phyloP scores from a whole-genome alignment of 2,329 filamentous ascomycete genomes.

The Aspergillus intermedius region DNA sequence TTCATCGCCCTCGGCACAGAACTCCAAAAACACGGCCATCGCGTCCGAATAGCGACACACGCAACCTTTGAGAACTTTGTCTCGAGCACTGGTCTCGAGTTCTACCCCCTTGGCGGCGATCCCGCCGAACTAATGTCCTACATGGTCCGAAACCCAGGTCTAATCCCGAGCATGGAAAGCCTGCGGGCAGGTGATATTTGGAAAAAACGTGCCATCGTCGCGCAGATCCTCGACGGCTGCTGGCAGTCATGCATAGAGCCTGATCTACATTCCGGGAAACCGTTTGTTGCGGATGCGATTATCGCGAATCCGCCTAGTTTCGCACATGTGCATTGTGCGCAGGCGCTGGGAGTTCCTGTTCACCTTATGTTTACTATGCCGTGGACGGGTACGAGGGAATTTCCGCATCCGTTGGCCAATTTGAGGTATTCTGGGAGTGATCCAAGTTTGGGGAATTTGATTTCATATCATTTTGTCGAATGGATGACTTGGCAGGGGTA shows the following conservation, averaged over 20 bases:
- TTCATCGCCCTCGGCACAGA: slow-evolving; percentile 52
- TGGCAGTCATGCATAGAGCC: slow-evolving; percentile 36
- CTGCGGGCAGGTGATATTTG: slow-evolving; percentile 30
- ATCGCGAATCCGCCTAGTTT: slow-evolving; percentile 51
- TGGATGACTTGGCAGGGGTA: slow-evolving; percentile 46
- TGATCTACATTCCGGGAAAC: slow-evolving; percentile 22
- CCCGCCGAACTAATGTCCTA: slow-evolving; percentile 49
- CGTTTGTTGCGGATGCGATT: slow-evolving; percentile 49
- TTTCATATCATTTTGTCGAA: slow-evolving; percentile 45
- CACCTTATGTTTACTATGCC: slow-evolving; percentile 52
- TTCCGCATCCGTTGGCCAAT: slow-evolving; percentile 48
- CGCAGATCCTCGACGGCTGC: slow-evolving; percentile 33
- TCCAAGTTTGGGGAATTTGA: slow-evolving; percentile 34
- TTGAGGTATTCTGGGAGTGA: slow-evolving; percentile 32
- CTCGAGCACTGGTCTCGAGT: slow-evolving; percentile 47
- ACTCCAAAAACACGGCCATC: slow-evolving; percentile 46
- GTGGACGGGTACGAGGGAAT: slow-evolving; percentile 40
- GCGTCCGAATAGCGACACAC: slow-evolving; percentile 54
- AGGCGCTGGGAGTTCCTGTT: slow-evolving; percentile 45
- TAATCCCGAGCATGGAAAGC: slow-evolving; percentile 34
- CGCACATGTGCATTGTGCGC: slow-evolving; percentile 48
- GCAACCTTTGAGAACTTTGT: slow-evolving; percentile 50
- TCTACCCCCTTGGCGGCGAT: slow-evolving; percentile 53
- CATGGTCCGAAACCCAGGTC: slow-evolving; percentile 45
- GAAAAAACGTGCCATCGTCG: slow-evolving; percentile 26